phyloP scores from a whole-genome alignment of 768 basidiomycete genomes.

The Mycena capillaripes region DNA sequence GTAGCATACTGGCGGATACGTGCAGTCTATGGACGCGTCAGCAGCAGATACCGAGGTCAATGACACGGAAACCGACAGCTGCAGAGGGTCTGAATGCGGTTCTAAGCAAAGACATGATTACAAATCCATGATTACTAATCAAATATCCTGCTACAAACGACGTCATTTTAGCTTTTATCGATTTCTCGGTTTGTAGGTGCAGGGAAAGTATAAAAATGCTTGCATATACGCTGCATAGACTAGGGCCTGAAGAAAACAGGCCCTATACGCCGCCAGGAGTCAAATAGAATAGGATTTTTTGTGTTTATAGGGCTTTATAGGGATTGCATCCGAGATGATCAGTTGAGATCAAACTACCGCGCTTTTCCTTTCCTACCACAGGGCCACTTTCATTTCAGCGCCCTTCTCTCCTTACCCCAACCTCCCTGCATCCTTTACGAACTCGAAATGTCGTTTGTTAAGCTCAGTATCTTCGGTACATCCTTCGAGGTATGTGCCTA shows the following conservation, averaged over 20 bases:
- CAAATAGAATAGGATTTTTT: neutral
- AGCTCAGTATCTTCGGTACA: slow-evolving; percentile 98
- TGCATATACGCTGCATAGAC: neutral
- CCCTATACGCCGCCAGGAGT: neutral
- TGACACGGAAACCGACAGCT: slow-evolving; percentile 10
- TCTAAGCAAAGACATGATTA: slow-evolving; percentile 27
- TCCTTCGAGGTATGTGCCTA: slow-evolving; percentile 85
- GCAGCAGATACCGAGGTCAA: neutral
- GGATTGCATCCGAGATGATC: neutral
- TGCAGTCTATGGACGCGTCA: slow-evolving; percentile 16
- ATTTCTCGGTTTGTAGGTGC: neutral
- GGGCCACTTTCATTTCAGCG: neutral
- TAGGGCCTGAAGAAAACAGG: neutral
- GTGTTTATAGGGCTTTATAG: too few relatives aligned
- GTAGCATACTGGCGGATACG: slow-evolving; percentile 46
- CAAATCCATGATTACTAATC: neutral
- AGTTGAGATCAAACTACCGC: neutral
- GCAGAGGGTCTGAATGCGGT: slow-evolving; percentile 1
- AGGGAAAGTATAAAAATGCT: neutral
- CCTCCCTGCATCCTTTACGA: slow-evolving; percentile 15
- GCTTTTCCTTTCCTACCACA: slow-evolving; percentile 21
- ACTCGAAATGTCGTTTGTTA: slow-evolving; percentile 88
- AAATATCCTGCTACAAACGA: neutral
- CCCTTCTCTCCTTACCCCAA: slow-evolving; percentile 25
- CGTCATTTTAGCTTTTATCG: slow-evolving; percentile 13